Percentiles rank a stretch among this genome's conserved stretches.
Evolutionary conservation across 2,329 filamentous ascomycete species (phyloP).

Genomic region (Arthrobotrys entomopaga): DNA sequence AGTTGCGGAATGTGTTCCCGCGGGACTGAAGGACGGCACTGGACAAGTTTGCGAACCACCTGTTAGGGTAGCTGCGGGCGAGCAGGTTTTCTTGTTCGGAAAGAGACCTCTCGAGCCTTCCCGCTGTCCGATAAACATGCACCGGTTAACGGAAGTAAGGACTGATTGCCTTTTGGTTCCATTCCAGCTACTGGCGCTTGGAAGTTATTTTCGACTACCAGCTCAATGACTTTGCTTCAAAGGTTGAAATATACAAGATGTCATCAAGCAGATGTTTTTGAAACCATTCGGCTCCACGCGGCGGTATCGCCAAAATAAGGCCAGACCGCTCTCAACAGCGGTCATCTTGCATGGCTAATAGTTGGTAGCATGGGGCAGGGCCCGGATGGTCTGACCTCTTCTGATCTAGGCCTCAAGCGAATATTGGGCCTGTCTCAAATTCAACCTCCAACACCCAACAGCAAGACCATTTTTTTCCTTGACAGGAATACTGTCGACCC

Average conservation of each 20-base stretch:
- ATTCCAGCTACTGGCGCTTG: slow-evolving; percentile 33
- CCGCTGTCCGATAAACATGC: slow-evolving; percentile 8
- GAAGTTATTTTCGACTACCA: slow-evolving; percentile 28
- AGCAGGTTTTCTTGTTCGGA: neutral
- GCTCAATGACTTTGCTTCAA: too few relatives aligned
- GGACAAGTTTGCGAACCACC: too few relatives aligned
- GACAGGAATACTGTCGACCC: slow-evolving; percentile 27
- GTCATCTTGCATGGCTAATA: slow-evolving; percentile 28
- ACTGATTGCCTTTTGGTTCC: slow-evolving; percentile 16
- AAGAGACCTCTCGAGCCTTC: neutral
- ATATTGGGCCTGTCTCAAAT: neutral
- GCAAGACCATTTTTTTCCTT: slow-evolving; percentile 3
- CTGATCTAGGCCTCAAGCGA: slow-evolving; percentile 31
- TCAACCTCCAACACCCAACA: slow-evolving; percentile 14
- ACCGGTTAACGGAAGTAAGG: slow-evolving; percentile 17
- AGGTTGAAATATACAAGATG: too few relatives aligned
- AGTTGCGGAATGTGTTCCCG: slow-evolving; percentile 45
- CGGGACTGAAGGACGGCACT: slow-evolving; percentile 1
- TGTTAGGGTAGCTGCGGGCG: neutral
- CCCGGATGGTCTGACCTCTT: slow-evolving; percentile 20
- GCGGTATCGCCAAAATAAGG: slow-evolving; percentile 11
- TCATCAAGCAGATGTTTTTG: neutral
- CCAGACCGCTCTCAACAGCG: neutral
- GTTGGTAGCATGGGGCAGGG: slow-evolving; percentile 6
- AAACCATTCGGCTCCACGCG: slow-evolving; percentile 8